Evolutionary conservation across 1,284 basidiomycete species (phyloP).

Genomic region (Malassezia dermatis): DNA sequence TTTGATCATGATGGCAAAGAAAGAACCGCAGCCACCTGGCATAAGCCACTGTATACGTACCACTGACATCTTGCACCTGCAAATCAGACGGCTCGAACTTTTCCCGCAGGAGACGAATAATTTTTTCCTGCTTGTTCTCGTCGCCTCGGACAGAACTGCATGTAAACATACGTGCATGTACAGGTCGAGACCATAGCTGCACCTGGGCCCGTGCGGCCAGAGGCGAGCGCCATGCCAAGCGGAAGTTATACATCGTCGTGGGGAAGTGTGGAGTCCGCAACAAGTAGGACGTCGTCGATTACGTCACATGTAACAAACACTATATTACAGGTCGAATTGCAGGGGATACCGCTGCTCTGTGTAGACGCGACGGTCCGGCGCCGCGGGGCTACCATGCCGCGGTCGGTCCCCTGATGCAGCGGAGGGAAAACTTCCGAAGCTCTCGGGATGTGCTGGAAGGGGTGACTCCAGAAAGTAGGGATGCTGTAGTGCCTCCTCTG

Average conservation of each 20-base stretch:
- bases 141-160: background rate
- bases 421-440: slow-evolving; percentile 91
- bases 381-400: background rate
- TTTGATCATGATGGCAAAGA: slow-evolving; percentile 84
- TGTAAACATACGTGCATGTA: background rate
- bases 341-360: slow-evolving; percentile 15
- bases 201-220: background rate
- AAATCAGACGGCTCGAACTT: slow-evolving; percentile 57
- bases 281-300: background rate
- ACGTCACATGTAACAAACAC: background rate
- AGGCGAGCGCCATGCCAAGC: background rate
- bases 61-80: slow-evolving; percentile 41
- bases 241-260: background rate
- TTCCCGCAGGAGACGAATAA: slow-evolving; percentile 5
- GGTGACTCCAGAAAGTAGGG: slow-evolving; percentile 89
- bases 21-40: slow-evolving; percentile 74
- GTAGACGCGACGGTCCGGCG: slow-evolving; percentile 2
- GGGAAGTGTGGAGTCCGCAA: background rate
- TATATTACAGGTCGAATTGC: slow-evolving; percentile 17
- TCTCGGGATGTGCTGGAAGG: slow-evolving; percentile 87
- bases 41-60: slow-evolving; percentile 53
- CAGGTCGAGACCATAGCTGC: background rate
- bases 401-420: slow-evolving; percentile 83
- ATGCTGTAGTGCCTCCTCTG: slow-evolving; percentile 77
- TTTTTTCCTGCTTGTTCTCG: slow-evolving; percentile 10